These are phyloP conservation scores for Styphnolobium japonicum DNA, from an alignment of 306 rosid species.

Conservation along the genomic window DNA sequence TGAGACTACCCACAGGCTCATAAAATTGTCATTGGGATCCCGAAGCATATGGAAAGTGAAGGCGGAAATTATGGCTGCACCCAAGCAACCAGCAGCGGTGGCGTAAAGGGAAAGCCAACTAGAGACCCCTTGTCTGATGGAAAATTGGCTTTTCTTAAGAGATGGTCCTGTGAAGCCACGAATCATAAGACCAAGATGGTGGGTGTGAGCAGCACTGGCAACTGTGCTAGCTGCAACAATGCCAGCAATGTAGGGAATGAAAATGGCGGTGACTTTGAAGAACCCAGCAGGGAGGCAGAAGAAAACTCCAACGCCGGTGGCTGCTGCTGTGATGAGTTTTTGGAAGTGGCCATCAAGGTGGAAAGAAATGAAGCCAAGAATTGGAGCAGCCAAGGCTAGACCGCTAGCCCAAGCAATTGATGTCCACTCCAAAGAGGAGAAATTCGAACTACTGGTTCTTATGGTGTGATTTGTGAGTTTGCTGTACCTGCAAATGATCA, in stretches of 20 bases:
- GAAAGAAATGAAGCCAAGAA: constrained; percentile 52
- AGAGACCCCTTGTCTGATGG: constrained; percentile 43
- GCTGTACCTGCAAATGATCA: constrained; percentile 59
- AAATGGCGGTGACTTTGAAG: constrained; percentile 57
- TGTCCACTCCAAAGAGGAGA: constrained; percentile 68
- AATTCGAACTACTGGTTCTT: constrained; percentile 9
- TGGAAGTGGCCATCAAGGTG: constrained; percentile 69
- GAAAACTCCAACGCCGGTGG: constrained; percentile 63
- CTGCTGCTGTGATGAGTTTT: constrained; percentile 36
- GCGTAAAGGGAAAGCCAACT: constrained; percentile 58
- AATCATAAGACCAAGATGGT: constrained; percentile 72
- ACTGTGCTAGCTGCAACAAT: constrained; percentile 57
- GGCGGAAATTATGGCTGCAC: constrained; percentile 62
- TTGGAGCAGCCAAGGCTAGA: constrained; percentile 61
- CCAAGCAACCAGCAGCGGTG: constrained; percentile 48
- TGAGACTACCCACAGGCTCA: constrained; percentile 80
- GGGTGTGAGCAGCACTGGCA: constrained; percentile 74
- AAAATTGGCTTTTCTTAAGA: constrained; percentile 35
- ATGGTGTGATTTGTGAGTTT: constrained; percentile 54
- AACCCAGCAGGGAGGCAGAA: constrained; percentile 77
- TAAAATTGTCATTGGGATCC: constrained; percentile 26
- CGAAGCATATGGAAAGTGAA: constrained; percentile 77
- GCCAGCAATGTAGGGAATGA: constrained; percentile 61
- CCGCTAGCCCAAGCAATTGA: constrained; percentile 83
- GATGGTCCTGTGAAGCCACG: constrained; percentile 49